Evolutionary conservation across 2,329 filamentous ascomycete genomes (phyloP), one percentile per base, ranked within the genome.

Genomic region (Scedosporium boydii): DNA sequence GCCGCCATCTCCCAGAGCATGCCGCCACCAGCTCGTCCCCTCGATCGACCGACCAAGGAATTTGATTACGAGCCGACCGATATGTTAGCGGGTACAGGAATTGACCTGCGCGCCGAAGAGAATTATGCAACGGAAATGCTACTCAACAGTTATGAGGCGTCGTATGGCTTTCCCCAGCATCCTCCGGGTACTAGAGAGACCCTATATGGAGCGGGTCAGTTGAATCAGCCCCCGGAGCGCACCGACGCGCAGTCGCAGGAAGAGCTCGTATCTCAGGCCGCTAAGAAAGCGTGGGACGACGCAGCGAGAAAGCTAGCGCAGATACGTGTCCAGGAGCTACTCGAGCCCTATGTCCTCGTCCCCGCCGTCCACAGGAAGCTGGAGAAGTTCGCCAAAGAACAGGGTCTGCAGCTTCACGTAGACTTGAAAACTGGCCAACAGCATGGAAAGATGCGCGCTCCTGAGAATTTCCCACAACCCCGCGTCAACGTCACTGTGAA

Each of bases 81-180:
- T 75, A 89, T 92, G 59, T 76, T 96, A 62, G 87, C 88, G 18
- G 90, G 89, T 18, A 93, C 91, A 16, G 92, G 91, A 59, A 91
- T 97, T 66, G 90, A 96, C 76, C 76, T 96, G 57, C 87, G 88
- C 63, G 91, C 91, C 66, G 93, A 96, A 73, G 91, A 96, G 70
- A 90, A 92, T 68, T 80, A 95, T 73, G 87, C 90, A 55, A 86
- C 85, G 64, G 79, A 86, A 63, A 88, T 86, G 70, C 82, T 84
- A 55, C 74, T 78, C 61, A 80, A 73, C 41, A 70, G 80, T 7
- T 80, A 78, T 64, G 76, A 78, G 62, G 69, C 72, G 62, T 75
- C 58, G 18, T 83, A 82, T 64, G 76, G 78, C 14, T 76, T 84
- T 23, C 68, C 73, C 18, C 71, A 75, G 5, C 83, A 87, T 64